Conservation (phyloP, 305 asterid genomes). For the Withania somnifera region DNA sequence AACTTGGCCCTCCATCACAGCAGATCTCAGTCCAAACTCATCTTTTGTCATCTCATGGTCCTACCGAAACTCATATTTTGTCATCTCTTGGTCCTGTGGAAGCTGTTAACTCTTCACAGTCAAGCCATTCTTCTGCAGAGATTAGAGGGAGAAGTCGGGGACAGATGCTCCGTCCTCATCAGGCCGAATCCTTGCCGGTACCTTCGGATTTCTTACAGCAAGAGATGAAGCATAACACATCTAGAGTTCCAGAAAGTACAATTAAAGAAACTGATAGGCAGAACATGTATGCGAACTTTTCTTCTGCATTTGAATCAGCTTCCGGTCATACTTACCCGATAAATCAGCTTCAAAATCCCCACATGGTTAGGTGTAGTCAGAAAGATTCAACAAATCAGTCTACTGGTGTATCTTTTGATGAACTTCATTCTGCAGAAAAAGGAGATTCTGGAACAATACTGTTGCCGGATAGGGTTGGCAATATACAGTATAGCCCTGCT, state of each 20-base stretch:
- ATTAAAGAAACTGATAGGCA: constrained; percentile 18
- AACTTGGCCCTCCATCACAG: constrained; percentile 87
- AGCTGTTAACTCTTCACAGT: constrained; percentile 12
- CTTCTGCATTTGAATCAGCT: constrained; percentile 21
- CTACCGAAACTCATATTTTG: constrained; percentile 22
- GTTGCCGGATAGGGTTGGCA: constrained; percentile 30
- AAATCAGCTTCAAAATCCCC: constrained; percentile 39
- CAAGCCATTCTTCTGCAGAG: constrained; percentile 23
- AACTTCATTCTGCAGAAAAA: constrained; percentile 24
- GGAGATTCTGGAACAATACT: constrained; percentile 13
- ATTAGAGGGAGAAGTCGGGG: constrained; percentile 29
- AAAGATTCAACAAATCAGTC: constrained; percentile 23
- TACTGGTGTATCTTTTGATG: constrained; percentile 17
- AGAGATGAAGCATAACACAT: constrained; percentile 26
- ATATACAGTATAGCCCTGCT: constrained; percentile 17
- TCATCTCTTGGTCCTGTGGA: constrained; percentile 31
- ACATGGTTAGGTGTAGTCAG: constrained; percentile 31
- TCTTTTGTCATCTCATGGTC: constrained; percentile 31
- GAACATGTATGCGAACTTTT: constrained; percentile 33
- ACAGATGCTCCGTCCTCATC: constrained; percentile 23
- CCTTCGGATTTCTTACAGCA: constrained; percentile 22
- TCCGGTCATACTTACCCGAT: constrained; percentile 32
- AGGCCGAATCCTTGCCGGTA: constrained; percentile 37
- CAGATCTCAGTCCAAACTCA: constrained; percentile 24
- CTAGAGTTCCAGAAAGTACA: constrained; percentile 20